Conservation (phyloP, 495 filamentous ascomycete genomes). For the Choiromyces venosus region DNA sequence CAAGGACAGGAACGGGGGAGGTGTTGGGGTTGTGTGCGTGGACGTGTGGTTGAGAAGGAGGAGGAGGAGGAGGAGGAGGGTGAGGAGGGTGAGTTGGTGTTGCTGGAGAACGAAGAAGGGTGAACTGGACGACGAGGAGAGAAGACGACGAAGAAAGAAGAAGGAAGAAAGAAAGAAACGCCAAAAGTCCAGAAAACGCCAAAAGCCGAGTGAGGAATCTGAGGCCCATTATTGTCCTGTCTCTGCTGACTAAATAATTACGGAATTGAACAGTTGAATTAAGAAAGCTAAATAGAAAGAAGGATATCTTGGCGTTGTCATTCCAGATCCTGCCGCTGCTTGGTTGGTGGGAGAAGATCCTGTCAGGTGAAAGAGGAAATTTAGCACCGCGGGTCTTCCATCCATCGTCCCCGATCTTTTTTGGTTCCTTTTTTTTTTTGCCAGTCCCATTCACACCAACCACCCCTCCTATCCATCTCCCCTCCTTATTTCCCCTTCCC, state of each 20-base stretch:
- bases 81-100: constrained; percentile 19
- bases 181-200: constrained; percentile 38
- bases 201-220: constrained; percentile 31
- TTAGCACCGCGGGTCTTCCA: constrained; percentile 13
- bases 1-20: constrained; percentile 9
- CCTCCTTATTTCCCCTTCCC: constrained; percentile 42
- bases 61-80: constrained; percentile 18
- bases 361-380: constrained; percentile 33
- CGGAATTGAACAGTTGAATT: no score
- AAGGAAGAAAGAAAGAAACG: constrained; percentile 47
- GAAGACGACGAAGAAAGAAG: constrained; percentile 44
- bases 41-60: constrained; percentile 14
- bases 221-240: constrained; percentile 14
- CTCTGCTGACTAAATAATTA: constrained; percentile 32
- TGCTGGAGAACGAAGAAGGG: constrained; percentile 5
- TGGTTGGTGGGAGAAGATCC: constrained; percentile 30
- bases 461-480: constrained; percentile 38
- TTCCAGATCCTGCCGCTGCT: constrained; percentile 12
- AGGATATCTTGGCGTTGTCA: constrained; percentile 9
- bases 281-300: constrained; percentile 8
- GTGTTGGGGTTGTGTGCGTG: constrained; percentile 14
- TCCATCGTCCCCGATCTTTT: constrained; percentile 24
- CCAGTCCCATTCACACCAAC: constrained; percentile 24
- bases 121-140: constrained; percentile 34
- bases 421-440: neutral